Evolutionary conservation across 2,329 filamentous ascomycete genomes (phyloP), one percentile per base, ranked within the genome.

Genomic region (Apiospora hydei): DNA sequence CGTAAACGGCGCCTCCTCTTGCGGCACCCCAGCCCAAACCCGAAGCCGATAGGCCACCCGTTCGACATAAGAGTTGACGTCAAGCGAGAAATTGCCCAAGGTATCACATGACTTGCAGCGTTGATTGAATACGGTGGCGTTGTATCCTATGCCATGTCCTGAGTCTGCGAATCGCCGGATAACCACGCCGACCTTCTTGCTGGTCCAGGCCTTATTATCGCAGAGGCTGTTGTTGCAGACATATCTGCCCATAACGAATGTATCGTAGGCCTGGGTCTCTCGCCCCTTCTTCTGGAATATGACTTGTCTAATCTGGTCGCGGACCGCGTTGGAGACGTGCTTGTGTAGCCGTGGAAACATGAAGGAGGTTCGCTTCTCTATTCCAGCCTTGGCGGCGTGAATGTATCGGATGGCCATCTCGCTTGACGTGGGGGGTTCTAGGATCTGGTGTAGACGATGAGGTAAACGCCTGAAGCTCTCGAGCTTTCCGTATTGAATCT

Each of bases 11-110:
- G 13, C 13, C 24, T 10, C 11, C 34, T 67, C 41, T 4, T 44
- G 38, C 10, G 14, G 2, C 14, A 67, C 64, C 10, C 76, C 77
- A 10, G 70, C 73, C 77, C 77, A 79, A n/a, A 72, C 76, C 73
- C 77, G 78, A 24, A 79, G 68, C 47, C 78, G 69, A 46, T 79
- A 78, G 4, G 77, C 70, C 5, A 79, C 74, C 46, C 78, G 73
- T 18, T 79, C 77, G 3, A 74, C 72, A 43, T 80, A 80, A 26
- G 76, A 75, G 1, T 70, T 34, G 14, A 72, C 70, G 61, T 80
- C 73, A 7, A 78, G 70, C 0, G 67, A 70, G 0, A 78, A 72
- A 6, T 69, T 69, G 57, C 76, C 73, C 11, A 79, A 70, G 2
- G 26, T 24, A 3, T 74, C 70, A 69, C 78, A 80, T 1, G 41